Conservation (phyloP, 2,329 filamentous ascomycete species). For the Cladosporium sp. region DNA sequence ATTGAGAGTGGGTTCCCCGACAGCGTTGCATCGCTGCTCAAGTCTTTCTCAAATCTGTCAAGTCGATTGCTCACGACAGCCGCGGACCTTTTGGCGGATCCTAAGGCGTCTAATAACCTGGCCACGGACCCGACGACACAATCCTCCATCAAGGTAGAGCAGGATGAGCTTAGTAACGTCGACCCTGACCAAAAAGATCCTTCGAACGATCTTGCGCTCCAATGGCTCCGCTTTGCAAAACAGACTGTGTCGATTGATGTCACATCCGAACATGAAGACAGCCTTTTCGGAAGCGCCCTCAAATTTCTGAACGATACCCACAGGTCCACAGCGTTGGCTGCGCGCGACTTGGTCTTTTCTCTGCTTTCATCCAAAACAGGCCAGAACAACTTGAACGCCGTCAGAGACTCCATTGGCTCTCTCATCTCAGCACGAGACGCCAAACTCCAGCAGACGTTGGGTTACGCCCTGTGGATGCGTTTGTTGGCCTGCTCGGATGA, state of each 20-base stretch:
- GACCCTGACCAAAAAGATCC: neutral
- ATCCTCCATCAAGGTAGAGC: neutral
- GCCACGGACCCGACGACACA: neutral
- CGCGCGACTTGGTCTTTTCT: slow-evolving; percentile 13
- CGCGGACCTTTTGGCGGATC: neutral
- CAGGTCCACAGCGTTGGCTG: slow-evolving; percentile 10
- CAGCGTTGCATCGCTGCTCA: slow-evolving; percentile 5
- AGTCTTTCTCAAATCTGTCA: neutral
- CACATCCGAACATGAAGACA: neutral
- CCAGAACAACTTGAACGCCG: neutral
- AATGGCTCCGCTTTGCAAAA: slow-evolving; percentile 13
- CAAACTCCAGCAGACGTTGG: slow-evolving; percentile 22
- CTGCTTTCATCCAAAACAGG: neutral
- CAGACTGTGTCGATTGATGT: neutral
- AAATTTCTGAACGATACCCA: slow-evolving; percentile 2
- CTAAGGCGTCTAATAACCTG: neutral
- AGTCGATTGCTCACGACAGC: neutral
- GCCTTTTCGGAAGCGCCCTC: neutral
- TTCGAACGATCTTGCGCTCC: neutral
- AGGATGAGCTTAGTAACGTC: neutral
- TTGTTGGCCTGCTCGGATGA: slow-evolving; percentile 20
- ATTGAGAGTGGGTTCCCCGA: slow-evolving; percentile 13
- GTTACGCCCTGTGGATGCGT: slow-evolving; percentile 33
- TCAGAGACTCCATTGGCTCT: neutral
- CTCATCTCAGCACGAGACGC: slow-evolving; percentile 7